A percentile compares a stretch with the other conserved stretches of the same genome.
Evolutionary conservation across 768 basidiomycete species (phyloP).

Genomic region (Boletus pseudo-olivaceus): DNA sequence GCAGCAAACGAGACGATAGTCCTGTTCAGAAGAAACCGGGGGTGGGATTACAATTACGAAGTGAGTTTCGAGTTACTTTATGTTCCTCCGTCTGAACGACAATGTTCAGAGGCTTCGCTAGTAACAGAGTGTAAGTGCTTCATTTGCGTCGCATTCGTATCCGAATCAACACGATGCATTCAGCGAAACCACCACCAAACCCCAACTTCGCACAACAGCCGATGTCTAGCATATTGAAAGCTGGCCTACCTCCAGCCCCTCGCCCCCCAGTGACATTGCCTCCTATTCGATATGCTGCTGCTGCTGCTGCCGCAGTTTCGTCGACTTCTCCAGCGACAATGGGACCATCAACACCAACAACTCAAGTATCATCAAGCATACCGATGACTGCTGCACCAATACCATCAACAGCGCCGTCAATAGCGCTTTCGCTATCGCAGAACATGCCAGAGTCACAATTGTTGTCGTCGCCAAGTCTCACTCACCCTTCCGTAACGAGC

Average conservation of each 20-base stretch:
- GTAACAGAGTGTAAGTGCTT: slow-evolving; percentile 51
- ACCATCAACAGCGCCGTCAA: slow-evolving; percentile 38
- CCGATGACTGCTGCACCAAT: slow-evolving; percentile 34
- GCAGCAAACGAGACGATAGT: slow-evolving; percentile 69
- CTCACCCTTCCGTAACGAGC: slow-evolving; percentile 80
- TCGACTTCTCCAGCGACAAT: slow-evolving; percentile 20
- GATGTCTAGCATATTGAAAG: slow-evolving; percentile 72
- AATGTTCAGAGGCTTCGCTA: slow-evolving; percentile 59
- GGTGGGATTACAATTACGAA: slow-evolving; percentile 60
- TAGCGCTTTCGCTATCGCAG: slow-evolving; percentile 35
- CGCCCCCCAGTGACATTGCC: slow-evolving; percentile 56
- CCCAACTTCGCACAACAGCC: slow-evolving; percentile 81
- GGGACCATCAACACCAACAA: slow-evolving; percentile 30
- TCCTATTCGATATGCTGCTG: slow-evolving; percentile 88
- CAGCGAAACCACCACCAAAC: slow-evolving; percentile 69
- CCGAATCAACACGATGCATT: slow-evolving; percentile 6
- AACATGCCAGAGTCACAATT: slow-evolving; percentile 34
- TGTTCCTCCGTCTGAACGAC: slow-evolving; percentile 12
- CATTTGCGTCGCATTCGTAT: background rate
- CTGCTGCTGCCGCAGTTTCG: slow-evolving; percentile 57
- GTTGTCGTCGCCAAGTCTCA: slow-evolving; percentile 75
- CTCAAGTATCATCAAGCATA: slow-evolving; percentile 36
- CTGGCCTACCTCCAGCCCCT: slow-evolving; percentile 56
- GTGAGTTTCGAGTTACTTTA: slow-evolving; percentile 43
- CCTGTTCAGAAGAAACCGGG: slow-evolving; percentile 77